Conservation (phyloP, 148 eudicot species). For the Silene uniflora region DNA sequence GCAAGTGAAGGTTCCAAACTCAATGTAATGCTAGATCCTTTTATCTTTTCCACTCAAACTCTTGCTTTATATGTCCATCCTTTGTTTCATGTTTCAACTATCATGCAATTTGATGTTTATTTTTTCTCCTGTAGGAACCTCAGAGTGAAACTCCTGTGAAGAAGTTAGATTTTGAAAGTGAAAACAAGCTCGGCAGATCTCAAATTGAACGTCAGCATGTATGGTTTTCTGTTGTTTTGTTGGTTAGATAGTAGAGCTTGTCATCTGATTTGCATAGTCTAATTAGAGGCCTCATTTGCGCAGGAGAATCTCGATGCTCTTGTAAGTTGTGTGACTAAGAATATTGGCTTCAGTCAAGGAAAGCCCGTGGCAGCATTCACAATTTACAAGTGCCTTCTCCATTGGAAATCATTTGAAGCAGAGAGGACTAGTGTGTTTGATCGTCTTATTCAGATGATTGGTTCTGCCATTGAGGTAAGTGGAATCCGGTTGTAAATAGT, state of each 20-base stretch:
- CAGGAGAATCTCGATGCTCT: slow-evolving; percentile 93
- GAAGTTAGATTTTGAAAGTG: slow-evolving; percentile 66
- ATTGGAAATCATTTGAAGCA: slow-evolving; percentile 99
- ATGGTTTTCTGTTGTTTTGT: slow-evolving; percentile 20
- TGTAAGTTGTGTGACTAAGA: slow-evolving; percentile 68
- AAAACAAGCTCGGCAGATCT: slow-evolving; percentile 50
- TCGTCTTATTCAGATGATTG: slow-evolving; percentile 93
- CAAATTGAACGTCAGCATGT: slow-evolving; percentile 68
- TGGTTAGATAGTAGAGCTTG: not conserved
- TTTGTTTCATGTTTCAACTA: slow-evolving; percentile 15
- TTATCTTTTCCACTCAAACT: not conserved
- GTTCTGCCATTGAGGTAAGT: slow-evolving; percentile 92
- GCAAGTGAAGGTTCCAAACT: slow-evolving; percentile 40
- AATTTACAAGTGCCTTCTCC: slow-evolving; percentile 87
- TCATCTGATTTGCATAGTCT: not conserved
- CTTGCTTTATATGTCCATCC: not conserved
- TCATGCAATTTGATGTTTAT: not conserved
- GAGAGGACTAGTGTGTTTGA: slow-evolving; percentile 97
- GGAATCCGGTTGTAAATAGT: not conserved
- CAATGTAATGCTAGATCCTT: slow-evolving; percentile 33
- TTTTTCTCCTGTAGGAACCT: slow-evolving; percentile 48
- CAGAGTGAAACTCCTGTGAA: slow-evolving; percentile 46
- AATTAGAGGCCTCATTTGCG: slow-evolving; percentile 22
- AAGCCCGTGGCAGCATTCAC: slow-evolving; percentile 96
- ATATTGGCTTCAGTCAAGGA: slow-evolving; percentile 87